Base-by-base conservation (phyloP, 176 grass and related monocot species). In the Cocos nucifera region DNA sequence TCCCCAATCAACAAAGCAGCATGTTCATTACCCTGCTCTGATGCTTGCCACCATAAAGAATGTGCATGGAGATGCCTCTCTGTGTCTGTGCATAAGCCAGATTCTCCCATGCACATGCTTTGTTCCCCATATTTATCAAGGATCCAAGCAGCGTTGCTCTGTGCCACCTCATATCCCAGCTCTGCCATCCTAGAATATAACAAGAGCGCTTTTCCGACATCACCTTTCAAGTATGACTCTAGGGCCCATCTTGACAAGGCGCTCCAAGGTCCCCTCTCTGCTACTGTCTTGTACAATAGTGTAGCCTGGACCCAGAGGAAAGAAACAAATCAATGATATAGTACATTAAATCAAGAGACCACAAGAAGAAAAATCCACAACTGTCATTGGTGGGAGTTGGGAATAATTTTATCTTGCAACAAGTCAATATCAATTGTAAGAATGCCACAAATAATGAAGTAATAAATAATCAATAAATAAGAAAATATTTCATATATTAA, bases 81-180 rank as follows among this genome's bases (percentile, higher is more conserved):
- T 75, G 78, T 79, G 64, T 99, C 82, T 55, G 88, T 81, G 76
- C 94, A 99, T 69, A 86, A 89, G 60, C 81, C 82, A 57, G 76
- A 81, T 85, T 99, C 88, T 64, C 88, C 94, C 79, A 99, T 89
- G 79, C 94, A 99, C 77, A 89, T 89, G 78, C 74, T 79, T 73
- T 93, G 58, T 7, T 99, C 88, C 39, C 71, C 85, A 68, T 93
- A 99, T 62, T 79, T 83, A 78, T 99, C 94, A 70, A 99, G 88
- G 58, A 99, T 93, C 94, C 94, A 99, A 4, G 94, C 94, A 54
- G 94, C 94, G 78, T 99, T 99, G 72, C 94, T 99, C 65, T 99
- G 94, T 69, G 88, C 88, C 27, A 99, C 88, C 79, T 99, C 94
- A 65, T 93, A 93, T 57, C 94, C 94, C 71, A 99, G 79, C 67